phyloP scores from a whole-genome alignment of 2,329 filamentous ascomycete genomes.

The Magnaporthiopsis poae region DNA sequence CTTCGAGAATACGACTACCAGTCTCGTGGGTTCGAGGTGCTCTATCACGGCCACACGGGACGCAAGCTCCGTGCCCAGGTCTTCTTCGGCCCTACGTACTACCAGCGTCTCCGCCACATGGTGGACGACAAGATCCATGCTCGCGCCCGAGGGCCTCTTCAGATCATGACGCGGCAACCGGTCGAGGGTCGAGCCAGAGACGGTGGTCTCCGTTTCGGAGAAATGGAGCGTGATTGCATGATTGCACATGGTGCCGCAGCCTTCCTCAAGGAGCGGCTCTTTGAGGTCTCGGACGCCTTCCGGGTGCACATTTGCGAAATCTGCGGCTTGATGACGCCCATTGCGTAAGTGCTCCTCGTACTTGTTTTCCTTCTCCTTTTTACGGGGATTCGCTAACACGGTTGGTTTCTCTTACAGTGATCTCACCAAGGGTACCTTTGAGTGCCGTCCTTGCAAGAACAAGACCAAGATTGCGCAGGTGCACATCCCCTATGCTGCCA shows the following conservation, averaged over 20 bases:
- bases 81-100: constrained; percentile 96
- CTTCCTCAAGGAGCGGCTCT: constrained; percentile 93
- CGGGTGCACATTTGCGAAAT: constrained; percentile 97
- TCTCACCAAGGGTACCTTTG: constrained; percentile 89
- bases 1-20: constrained; percentile 88
- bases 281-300: constrained; percentile 96
- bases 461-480: constrained; percentile 98
- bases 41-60: constrained; percentile 98
- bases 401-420: constrained; percentile 44
- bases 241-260: constrained; percentile 97
- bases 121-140: constrained; percentile 99
- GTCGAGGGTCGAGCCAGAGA: constrained; percentile 97
- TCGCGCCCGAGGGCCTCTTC: constrained; percentile 88
- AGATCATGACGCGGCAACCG: constrained; percentile 93
- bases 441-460: constrained; percentile 96
- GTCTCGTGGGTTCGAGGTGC: constrained; percentile 90
- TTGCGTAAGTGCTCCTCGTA: constrained; percentile 63
- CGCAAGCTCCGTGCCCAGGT: constrained; percentile 87
- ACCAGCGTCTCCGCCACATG: constrained; percentile 97
- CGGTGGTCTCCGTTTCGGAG: constrained; percentile 96
- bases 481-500: constrained; percentile 94
- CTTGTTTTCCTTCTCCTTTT: background rate
- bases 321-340: constrained; percentile 95
- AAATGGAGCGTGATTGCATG: constrained; percentile 99
- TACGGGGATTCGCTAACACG: background rate